Conservation (phyloP, 2,329 filamentous ascomycete genomes). For the Fusarium verticillioides region DNA sequence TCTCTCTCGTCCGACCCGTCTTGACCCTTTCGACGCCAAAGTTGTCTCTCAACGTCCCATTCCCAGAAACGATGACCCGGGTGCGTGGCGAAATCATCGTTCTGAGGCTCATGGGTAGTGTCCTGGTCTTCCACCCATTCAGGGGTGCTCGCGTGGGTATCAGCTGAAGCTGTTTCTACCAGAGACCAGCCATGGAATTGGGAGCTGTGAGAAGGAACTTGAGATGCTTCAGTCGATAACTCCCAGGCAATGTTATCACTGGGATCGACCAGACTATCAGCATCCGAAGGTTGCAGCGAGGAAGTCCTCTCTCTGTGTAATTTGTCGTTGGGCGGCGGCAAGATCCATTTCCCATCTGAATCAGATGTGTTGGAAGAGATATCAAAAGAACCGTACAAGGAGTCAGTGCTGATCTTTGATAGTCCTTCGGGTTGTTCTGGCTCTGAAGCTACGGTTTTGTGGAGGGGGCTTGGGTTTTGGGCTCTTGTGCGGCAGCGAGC, state of each 20-base stretch:
- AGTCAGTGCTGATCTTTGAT: neutral
- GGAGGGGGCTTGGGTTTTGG: neutral
- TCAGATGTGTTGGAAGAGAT: neutral
- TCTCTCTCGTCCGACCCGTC: conserved; percentile 11
- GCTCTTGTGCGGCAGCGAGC: neutral
- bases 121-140: neutral
- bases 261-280: neutral
- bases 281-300: neutral
- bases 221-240: neutral
- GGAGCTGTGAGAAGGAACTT: neutral
- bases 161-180: neutral
- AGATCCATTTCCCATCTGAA: neutral
- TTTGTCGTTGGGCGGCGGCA: neutral
- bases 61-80: conserved; percentile 18
- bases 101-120: neutral
- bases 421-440: neutral
- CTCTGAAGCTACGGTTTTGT: neutral
- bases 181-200: neutral
- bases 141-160: neutral
- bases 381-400: neutral
- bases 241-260: neutral
- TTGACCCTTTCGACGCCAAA: conserved; percentile 11
- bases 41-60: conserved; percentile 22
- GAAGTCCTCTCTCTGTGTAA: neutral
- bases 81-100: conserved; percentile 13